A percentile compares a stretch with the other conserved stretches of the same genome.
Conservation (phyloP, 805 yeast genomes). For the Pichia pseudocactophila region DNA sequence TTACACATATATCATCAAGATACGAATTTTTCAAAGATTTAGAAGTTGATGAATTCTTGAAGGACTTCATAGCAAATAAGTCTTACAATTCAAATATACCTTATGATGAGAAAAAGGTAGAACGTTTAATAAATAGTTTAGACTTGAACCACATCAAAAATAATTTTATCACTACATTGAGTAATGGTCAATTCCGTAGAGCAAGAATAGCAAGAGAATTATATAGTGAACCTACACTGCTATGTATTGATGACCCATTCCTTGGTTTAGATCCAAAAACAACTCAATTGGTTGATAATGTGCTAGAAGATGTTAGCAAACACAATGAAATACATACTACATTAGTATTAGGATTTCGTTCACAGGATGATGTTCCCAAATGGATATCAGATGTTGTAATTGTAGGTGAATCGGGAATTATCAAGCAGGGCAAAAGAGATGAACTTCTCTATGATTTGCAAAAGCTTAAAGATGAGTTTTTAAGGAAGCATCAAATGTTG, state of each 20-base stretch:
- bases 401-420: conserved; percentile 48
- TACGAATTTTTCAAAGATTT: conserved; percentile 77
- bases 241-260: conserved; percentile 86
- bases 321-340: conserved; percentile 30
- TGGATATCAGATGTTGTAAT: conserved; percentile 74
- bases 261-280: conserved; percentile 82
- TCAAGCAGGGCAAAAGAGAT: conserved; percentile 36
- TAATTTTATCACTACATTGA: conserved; percentile 77
- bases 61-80: conserved; percentile 48
- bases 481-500: conserved; percentile 16
- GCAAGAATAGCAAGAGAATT: conserved; percentile 78
- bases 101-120: conserved; percentile 31
- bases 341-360: conserved; percentile 65
- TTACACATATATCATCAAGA: conserved; percentile 77
- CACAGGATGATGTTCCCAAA: conserved; percentile 65
- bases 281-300: conserved; percentile 45
- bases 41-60: conserved; percentile 66
- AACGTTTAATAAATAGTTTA: conserved; percentile 39
- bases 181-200: conserved; percentile 90
- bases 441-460: conserved; percentile 22
- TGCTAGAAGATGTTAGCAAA: conserved; percentile 29
- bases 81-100: conserved; percentile 36
- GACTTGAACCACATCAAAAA: conserved; percentile 47
- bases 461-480: conserved; percentile 18
- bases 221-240: conserved; percentile 51